These are phyloP conservation scores for Citrus sp. DNA, from an alignment of 345 rosid genomes.

Conservation along the genomic window DNA sequence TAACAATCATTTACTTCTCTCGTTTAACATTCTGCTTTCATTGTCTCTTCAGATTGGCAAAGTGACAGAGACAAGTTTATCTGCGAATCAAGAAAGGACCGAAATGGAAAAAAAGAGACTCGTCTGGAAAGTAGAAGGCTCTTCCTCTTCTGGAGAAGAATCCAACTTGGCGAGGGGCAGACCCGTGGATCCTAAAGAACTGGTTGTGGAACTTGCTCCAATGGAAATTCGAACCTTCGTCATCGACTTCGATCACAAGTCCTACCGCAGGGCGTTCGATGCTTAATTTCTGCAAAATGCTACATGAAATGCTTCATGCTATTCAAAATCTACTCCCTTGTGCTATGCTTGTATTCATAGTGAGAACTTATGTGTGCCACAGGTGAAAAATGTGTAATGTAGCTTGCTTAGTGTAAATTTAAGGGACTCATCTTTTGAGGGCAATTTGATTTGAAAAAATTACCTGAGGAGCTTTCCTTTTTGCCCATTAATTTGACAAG, in stretches of 20 bases:
- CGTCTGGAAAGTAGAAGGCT: conserved; percentile 65
- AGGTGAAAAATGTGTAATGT: not conserved
- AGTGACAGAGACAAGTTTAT: conserved; percentile 69
- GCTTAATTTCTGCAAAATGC: conserved; percentile 15
- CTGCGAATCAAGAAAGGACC: conserved; percentile 77
- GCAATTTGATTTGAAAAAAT: no score
- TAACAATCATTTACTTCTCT: not conserved
- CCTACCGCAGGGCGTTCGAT: conserved; percentile 18
- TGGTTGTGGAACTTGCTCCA: conserved; percentile 81
- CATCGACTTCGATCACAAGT: conserved; percentile 18
- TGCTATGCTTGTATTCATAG: not conserved
- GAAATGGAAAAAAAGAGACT: conserved; percentile 84
- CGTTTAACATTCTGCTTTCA: not conserved
- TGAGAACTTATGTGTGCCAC: not conserved
- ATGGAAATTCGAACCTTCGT: conserved; percentile 93
- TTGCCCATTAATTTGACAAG: not conserved
- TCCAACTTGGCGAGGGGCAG: conserved; percentile 49
- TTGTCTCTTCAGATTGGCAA: conserved; percentile 43
- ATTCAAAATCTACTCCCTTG: not conserved
- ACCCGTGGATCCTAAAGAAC: conserved; percentile 46
- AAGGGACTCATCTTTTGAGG: not conserved
- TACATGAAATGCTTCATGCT: not conserved
- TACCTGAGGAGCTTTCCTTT: not conserved
- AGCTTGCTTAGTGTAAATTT: not conserved
- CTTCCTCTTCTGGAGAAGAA: conserved; percentile 19